Evolutionary conservation across 495 filamentous ascomycete genomes (phyloP).

Genomic region (Annulohypoxylon maeteangense): DNA sequence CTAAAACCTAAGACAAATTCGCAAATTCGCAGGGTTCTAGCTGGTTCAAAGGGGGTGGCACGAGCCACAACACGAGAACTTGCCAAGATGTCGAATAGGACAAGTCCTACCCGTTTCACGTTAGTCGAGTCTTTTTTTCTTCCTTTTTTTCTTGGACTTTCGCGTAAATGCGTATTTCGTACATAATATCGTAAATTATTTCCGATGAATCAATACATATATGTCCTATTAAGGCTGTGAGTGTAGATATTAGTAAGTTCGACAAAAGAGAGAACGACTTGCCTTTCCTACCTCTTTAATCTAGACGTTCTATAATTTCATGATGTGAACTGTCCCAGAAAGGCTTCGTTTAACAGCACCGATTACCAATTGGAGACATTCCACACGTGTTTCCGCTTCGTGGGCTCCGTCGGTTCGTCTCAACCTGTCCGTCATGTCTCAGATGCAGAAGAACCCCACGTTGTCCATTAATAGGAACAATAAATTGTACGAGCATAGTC

Average conservation of each 20-base stretch:
- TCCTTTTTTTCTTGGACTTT: background rate
- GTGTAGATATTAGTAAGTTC: background rate
- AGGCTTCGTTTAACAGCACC: background rate
- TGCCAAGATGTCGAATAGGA: conserved; percentile 21
- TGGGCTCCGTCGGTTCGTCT: conserved; percentile 20
- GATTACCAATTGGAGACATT: background rate
- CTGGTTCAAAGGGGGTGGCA: conserved; percentile 27
- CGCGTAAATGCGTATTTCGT: background rate
- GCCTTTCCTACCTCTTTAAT: background rate
- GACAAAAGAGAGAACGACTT: background rate
- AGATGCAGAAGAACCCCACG: background rate
- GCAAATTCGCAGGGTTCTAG: conserved; percentile 17
- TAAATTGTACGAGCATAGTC: background rate
- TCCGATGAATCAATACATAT: background rate
- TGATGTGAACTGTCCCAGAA: background rate
- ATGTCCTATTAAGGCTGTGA: too few relatives aligned
- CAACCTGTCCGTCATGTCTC: conserved; percentile 23
- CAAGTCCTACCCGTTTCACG: conserved; percentile 13
- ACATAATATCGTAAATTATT: too few relatives aligned
- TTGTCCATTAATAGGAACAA: background rate
- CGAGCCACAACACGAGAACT: conserved; percentile 20
- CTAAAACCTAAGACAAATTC: conserved; percentile 3
- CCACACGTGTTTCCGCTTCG: conserved; percentile 18
- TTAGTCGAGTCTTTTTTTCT: conserved; percentile 5
- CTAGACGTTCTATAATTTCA: background rate